phyloP scores from a whole-genome alignment of 768 basidiomycete genomes.

The Suillus variegatus region DNA sequence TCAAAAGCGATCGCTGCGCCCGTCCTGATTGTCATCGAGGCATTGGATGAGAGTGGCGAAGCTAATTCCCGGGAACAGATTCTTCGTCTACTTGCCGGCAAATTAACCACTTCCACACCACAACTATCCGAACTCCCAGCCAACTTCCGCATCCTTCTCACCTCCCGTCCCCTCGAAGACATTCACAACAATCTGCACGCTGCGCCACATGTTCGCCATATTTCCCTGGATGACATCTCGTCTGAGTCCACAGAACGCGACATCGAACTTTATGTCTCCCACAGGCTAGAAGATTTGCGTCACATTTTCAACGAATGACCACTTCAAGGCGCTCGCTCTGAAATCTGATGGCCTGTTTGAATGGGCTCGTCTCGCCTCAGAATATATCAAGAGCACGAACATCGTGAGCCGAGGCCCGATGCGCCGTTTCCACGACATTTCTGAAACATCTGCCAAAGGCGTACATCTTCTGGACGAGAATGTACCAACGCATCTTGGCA shows the following conservation, averaged over 20 bases:
- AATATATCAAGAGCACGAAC: background rate
- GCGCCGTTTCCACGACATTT: background rate
- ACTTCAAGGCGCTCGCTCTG: background rate
- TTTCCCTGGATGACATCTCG: slow-evolving; percentile 6
- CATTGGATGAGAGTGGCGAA: slow-evolving; percentile 19
- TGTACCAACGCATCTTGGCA: slow-evolving; percentile 7
- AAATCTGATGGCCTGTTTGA: slow-evolving; percentile 13
- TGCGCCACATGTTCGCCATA: background rate
- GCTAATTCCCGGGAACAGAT: slow-evolving; percentile 9
- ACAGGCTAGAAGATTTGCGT: background rate
- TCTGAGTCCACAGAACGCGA: slow-evolving; percentile 3
- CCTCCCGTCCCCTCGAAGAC: slow-evolving; percentile 12
- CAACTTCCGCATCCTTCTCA: slow-evolving; percentile 18
- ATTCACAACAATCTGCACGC: slow-evolving; percentile 11
- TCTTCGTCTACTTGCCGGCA: slow-evolving; percentile 12
- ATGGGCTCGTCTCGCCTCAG: slow-evolving; percentile 14
- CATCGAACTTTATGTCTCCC: slow-evolving; percentile 7
- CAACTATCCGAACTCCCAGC: slow-evolving; percentile 1
- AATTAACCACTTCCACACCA: background rate
- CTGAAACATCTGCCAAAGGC: no score
- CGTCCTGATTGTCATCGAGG: slow-evolving; percentile 29
- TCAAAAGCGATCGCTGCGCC: slow-evolving; percentile 15
- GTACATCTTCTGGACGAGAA: background rate
- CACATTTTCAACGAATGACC: background rate
- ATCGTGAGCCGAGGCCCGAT: background rate